Percentiles rank a stretch among this genome's conserved stretches.
phyloP scores from a whole-genome alignment of 345 rosid genomes.

The Citrus sinensis region DVS_A1.0 CM039161.1:16560501-16561000 shows the following conservation, averaged over 20 bases:
- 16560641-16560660: not conserved
- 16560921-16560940: constrained; percentile 22
- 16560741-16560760: not conserved
- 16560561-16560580: not conserved
- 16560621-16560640: not conserved
- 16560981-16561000: constrained; percentile 35
- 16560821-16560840: constrained; percentile 13
- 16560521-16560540: not conserved
- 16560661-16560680: not conserved
- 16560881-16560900: constrained; percentile 25
- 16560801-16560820: constrained; percentile 13
- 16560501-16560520: constrained; percentile 4
- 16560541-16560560: constrained; percentile 1
- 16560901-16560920: constrained; percentile 26
- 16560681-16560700: not conserved
- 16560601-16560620: not conserved
- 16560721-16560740: not conserved
- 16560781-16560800: constrained; percentile 4
- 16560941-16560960: constrained; percentile 30
- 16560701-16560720: not conserved
- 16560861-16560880: constrained; percentile 20
- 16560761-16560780: constrained; percentile 11
- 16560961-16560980: constrained; percentile 34
- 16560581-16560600: not conserved
- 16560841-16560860: constrained; percentile 14